Base-by-base conservation (phyloP, 2,329 filamentous ascomycete genomes). In the Colletotrichum somersetense region DNA sequence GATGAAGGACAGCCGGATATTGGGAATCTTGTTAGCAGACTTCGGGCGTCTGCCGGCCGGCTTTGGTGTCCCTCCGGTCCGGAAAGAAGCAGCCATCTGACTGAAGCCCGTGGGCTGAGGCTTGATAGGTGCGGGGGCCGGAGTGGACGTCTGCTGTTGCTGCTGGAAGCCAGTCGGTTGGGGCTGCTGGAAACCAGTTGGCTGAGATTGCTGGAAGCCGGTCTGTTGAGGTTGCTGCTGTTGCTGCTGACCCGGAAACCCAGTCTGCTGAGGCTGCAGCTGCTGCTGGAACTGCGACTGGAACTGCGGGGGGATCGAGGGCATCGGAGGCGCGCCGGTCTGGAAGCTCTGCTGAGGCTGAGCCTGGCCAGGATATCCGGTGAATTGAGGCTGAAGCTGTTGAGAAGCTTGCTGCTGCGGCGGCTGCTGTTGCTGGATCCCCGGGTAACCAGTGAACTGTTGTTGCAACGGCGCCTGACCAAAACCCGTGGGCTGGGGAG, bases 1-100 rank as follows among this genome's bases (percentile, higher is more conserved):
- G 79, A 99, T 97, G 81, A 99, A 99, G 3, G 95, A 97, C 73
- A 99, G 85, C 62, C 96, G 89, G 75, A 98, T 97, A 80, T 93
- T 98, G 38, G 96, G 96, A 68, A 99, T 98, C 84, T 93, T 96
- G 76, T 89, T 91, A 16, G 87, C 83, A 55, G 86, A 81, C 77
- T 89, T 91, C 10, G 85, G 80, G 72, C 85, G 80, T 74, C 84
- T 82, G 35, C 84, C 83, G 74, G 83, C 81, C 2, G 87, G 78
- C 68, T 85, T 83, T 52, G 84, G 75, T 63, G 81, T 79, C 35
- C 84, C 83, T 6, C 84, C 83, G 0, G 87, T 86, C 74, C 90
- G 89, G 80, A 92, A 92, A 10, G 89, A 91, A 46, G 90, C 89
- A 12, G 90, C 88, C 89, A 92, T 92, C 74, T 91, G 87, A 65